Evolutionary conservation across 371 early-diverging fungal genomes (phyloP), one percentile per base, ranked within the genome.

Genomic region (Blakeslea trispora): DNA sequence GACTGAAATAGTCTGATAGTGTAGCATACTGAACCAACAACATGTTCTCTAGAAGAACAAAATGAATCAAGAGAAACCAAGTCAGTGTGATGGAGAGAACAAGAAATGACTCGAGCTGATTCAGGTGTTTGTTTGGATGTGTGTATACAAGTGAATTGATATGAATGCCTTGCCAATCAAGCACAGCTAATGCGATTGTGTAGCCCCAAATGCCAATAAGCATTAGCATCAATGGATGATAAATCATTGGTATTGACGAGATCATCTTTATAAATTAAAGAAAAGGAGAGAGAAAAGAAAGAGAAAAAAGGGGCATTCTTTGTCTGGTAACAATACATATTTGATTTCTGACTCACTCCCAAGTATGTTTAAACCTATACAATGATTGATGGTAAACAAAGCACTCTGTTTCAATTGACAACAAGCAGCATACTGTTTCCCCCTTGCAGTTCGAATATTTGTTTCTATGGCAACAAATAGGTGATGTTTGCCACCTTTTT

Each of bases 181-280:
- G 73, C 21, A 85, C 57, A 50, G 80, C 75, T 13, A 91, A 58
- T 61, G 87, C 87, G 50, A 79, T 65, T 7, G 83, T 85, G 87
- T 88, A 89, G 46, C 86, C 85, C 84, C 87, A 90, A 17, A 88
- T 57, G 42, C 87, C 90, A 28, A 89, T 79, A 66, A 80, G 75
- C 46, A 84, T 57, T 54, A 88, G 75, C 35, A 88, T 57, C 15
- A 90, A 77, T 21, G 86, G 81, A 54, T 82, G 77, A 53, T 81
- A 84, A 13, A 28, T 28, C 28, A 28, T 5, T 28, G 7, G 28
- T 28, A 28, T 28, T n/a, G n/a, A n/a, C 28, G 7, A 19, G 22
- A 32, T 21, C 22, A 37, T 37, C n/a, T n/a, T n/a, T n/a, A n/a
- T 23, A 47, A 37, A 37, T 50, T 22, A 50, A 8, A 50, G 10